phyloP scores from a whole-genome alignment of 139 green algal genomes.

The Spirogloea muscicola region DNA sequence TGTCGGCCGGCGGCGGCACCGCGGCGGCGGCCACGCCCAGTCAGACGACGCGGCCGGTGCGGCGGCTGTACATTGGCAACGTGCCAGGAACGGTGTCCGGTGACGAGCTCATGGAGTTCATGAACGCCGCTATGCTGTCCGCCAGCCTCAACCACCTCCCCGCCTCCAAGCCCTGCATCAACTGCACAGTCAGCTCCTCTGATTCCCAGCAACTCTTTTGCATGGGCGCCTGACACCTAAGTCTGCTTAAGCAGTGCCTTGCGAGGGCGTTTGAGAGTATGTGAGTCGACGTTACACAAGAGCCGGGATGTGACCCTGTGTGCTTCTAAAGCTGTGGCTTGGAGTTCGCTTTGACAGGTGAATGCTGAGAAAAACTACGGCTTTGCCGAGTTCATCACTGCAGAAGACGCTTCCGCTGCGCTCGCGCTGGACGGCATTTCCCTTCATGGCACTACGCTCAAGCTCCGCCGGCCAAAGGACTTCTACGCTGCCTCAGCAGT shows the following conservation, averaged over 20 bases:
- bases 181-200: constrained; percentile 17
- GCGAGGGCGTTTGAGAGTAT: no score
- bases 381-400: constrained; percentile 45
- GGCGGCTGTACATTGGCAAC: constrained; percentile 44
- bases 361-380: constrained; percentile 40
- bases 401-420: constrained; percentile 33
- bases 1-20: background rate
- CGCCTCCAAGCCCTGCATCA: constrained; percentile 40
- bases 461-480: constrained; percentile 46
- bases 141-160: constrained; percentile 21
- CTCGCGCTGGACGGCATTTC: constrained; percentile 35
- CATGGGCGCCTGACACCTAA: no score
- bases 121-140: constrained; percentile 33
- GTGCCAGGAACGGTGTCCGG: constrained; percentile 28
- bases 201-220: no score
- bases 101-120: constrained; percentile 41
- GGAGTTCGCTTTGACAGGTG: constrained; percentile 17
- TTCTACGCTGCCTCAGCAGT: constrained; percentile 9
- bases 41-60: constrained; percentile 24
- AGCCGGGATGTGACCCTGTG: no score
- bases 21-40: constrained; percentile 6
- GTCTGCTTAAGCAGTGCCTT: no score
- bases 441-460: constrained; percentile 35
- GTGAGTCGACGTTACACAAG: no score
- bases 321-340: no score